phyloP scores from a whole-genome alignment of 2,329 filamentous ascomycete species.

The Epichloe uncinata region DNA sequence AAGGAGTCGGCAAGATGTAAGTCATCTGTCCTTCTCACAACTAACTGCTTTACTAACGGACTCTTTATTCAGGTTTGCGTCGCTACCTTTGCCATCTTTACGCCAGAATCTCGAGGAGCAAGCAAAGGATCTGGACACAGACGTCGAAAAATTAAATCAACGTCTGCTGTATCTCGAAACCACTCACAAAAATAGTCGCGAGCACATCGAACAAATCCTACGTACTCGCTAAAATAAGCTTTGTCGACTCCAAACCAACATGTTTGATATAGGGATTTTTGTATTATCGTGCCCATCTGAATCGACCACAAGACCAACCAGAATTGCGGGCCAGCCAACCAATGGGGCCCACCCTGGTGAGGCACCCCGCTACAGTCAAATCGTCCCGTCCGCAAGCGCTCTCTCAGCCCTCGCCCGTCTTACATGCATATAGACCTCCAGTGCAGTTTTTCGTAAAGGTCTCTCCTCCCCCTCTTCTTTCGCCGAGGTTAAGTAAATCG shows the following conservation, averaged over 20 bases:
- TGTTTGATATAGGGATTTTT: too few species aligned
- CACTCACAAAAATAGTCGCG: slow-evolving; percentile 85
- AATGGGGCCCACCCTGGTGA: not conserved
- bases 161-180: slow-evolving; percentile 88
- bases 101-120: slow-evolving; percentile 65
- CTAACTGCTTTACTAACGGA: not conserved
- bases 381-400: not conserved
- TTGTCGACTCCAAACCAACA: too few species aligned
- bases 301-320: too few species aligned
- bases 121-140: slow-evolving; percentile 59
- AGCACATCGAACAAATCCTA: slow-evolving; percentile 83
- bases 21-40: slow-evolving; percentile 6
- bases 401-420: not conserved
- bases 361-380: slow-evolving; percentile 2
- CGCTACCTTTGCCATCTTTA: slow-evolving; percentile 57
- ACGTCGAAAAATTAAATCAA: slow-evolving; percentile 73
- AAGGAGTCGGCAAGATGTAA: slow-evolving; percentile 97
- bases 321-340: too few species aligned
- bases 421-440: not conserved
- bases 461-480: too few species aligned
- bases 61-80: slow-evolving; percentile 59
- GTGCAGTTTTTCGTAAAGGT: too few species aligned
- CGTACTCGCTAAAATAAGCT: slow-evolving; percentile 28
- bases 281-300: too few species aligned
- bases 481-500: too few species aligned